Conservation (phyloP, 2,329 filamentous ascomycete species). For the Trichoderma arundinaceum region DNA sequence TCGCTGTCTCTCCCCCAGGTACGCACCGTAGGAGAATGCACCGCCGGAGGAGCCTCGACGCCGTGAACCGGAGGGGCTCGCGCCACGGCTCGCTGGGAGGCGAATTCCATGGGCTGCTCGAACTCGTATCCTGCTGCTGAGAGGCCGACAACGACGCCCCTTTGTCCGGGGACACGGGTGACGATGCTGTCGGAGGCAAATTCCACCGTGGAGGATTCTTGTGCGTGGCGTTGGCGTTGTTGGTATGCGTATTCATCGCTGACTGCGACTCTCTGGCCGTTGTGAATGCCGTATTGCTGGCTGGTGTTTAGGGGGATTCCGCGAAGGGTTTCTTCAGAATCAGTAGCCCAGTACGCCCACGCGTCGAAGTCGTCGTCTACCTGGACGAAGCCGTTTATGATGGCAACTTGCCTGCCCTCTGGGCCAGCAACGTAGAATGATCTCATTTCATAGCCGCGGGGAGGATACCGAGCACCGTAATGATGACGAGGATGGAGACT, state of each 20-base stretch:
- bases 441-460: slow-evolving; percentile 1
- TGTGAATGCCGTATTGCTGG: neutral
- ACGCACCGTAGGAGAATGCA: neutral
- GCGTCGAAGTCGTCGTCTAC: slow-evolving; percentile 25
- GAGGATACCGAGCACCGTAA: neutral
- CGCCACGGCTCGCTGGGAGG: neutral
- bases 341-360: slow-evolving; percentile 30
- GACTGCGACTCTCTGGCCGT: neutral
- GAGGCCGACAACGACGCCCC: neutral
- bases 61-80: neutral
- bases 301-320: neutral
- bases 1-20: slow-evolving; percentile 17
- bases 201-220: neutral
- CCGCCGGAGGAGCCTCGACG: neutral
- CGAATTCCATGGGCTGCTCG: neutral
- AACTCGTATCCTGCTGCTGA: neutral
- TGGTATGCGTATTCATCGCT: neutral
- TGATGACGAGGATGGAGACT: neutral
- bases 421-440: slow-evolving; percentile 15
- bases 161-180: neutral
- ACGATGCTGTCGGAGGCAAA: neutral
- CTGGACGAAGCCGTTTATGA: slow-evolving; percentile 21
- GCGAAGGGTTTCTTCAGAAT: slow-evolving; percentile 17
- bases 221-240: neutral
- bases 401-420: neutral